Evolutionary conservation across 352 stramenopile species (phyloP), one percentile per base, ranked within the genome.

Genomic region (Pythium myriotylum): DNA sequence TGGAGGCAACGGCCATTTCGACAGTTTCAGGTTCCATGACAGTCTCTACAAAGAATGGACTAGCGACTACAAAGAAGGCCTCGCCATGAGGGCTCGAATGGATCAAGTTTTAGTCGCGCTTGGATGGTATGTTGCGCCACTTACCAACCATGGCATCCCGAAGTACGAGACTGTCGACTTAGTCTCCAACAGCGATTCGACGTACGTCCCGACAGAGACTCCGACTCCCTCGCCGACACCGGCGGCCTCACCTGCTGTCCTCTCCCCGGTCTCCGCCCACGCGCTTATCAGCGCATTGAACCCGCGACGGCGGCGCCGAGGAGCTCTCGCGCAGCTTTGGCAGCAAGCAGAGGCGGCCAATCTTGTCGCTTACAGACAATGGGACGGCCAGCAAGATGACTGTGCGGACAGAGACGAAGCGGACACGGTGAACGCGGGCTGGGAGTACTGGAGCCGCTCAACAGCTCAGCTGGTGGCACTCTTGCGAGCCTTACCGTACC

Each of bases 21-120:
- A 59, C 39, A 41, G 51, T 23, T 22, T 59, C 32, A 27, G 22
- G 19, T 59, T 59, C 13, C 24, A 39, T 0, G 37, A 59, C 2
- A 2, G 27, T 1, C 35, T 41, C 1, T 49, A 59, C 37, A n/a
- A 16, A 2, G 24, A 39, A 4, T 59, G 39, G 51, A 59, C 51
- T 4, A 26, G 24, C 6, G 39, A 59, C 23, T 23, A 48, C 12
- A 3, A 5, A 13, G 41, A 2, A 2, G 51, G 51, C 13, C 2
- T 27, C 6, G 2, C 17, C 1, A 50, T 59, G 51, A 5, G 51
- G 3, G 33, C 24, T 3, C 51, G 51, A 5, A 24, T 59, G 16
- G 24, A 49, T 27, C 51, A 49, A n/a, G 39, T n/a, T 2, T 26
- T 50, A 6, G 37, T 1, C 2, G 17, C 9, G 2, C 24, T 59